Evolutionary conservation across 176 grass and related monocot species (phyloP), one percentile per base, ranked within the genome.

Genomic region (Cenchrus americanus): DNA sequence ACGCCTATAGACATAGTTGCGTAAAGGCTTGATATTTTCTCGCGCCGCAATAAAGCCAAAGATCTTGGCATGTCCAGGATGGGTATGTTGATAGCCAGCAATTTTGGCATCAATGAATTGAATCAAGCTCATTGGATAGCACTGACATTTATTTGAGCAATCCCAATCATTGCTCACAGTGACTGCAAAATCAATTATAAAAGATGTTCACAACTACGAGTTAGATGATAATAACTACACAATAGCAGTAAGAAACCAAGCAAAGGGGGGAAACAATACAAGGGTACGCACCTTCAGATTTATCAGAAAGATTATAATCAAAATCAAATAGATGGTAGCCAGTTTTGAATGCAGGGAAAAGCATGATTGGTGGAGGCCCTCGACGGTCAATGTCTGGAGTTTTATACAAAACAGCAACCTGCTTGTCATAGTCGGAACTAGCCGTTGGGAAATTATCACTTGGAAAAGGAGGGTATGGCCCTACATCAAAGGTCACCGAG

Each of bases 1-100:
- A 14, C 51, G 76, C 44, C 15, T 26, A 55, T 71, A 85, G 27
- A 85, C 75, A 79, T 85, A 71, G 26, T 71, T 85, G 66, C 19
- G 54, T 18, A 79, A 41, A 15, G 75, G 75, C 8, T 75, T 5
- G 5, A 6, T 5, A 1, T 7, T 9, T 3, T 41, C 64, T 34
- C 64, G 64, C 5, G 34, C 64, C 14, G 64, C 64, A 19, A 67
- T 10, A 15, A 42, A 67, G 32, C 64, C 64, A 21, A 19, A 67
- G 15, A 67, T 67, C 34, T 67, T 67, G 1, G 17, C 64, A 7
- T 0, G 32, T 42, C 34, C 32, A 67, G 64, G 34, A 17, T 10
- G 14, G 7, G 64, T 67, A 67, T 67, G 64, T 3, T 14, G 34
- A 42, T 41, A 67, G 15, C 64, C 34, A 67, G 64, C 32, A 41